A percentile compares a stretch with the other conserved stretches of the same genome.
Conservation (phyloP, 768 basidiomycete genomes). For the Chalciporus piperatus region DNA sequence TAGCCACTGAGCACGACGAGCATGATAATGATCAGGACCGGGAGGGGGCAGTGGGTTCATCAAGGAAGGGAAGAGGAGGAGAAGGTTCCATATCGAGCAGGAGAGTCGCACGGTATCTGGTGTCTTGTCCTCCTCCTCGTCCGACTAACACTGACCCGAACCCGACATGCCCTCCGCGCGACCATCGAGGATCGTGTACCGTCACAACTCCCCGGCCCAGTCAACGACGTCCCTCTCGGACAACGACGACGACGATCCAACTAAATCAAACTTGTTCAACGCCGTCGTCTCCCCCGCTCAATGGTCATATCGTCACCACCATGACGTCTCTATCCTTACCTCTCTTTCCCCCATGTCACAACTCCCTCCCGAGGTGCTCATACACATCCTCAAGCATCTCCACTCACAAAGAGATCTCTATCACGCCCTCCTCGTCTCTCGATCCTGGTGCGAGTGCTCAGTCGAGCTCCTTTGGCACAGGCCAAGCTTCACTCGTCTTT, state of each 20-base stretch:
- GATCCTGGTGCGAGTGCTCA: conserved; percentile 93
- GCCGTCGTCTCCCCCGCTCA: conserved; percentile 61
- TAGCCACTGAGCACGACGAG: conserved; percentile 64
- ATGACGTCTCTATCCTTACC: conserved; percentile 31
- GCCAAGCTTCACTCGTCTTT: conserved; percentile 67
- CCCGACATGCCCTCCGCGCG: conserved; percentile 20
- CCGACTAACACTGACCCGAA: background rate
- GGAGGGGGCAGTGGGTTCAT: conserved; percentile 49
- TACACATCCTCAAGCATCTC: conserved; percentile 87
- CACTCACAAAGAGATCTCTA: conserved; percentile 72
- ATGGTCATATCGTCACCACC: conserved; percentile 42
- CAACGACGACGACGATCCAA: conserved; percentile 64
- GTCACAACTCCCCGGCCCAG: conserved; percentile 51
- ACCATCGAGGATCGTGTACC: conserved; percentile 35
- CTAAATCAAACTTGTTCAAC: conserved; percentile 43
- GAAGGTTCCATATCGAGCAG: conserved; percentile 23
- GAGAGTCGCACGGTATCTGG: conserved; percentile 15
- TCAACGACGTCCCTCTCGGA: conserved; percentile 80
- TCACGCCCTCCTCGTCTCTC: conserved; percentile 73
- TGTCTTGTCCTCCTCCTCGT: background rate
- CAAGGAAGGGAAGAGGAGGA: conserved; percentile 63
- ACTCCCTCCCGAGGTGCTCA: conserved; percentile 88
- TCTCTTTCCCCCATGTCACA: conserved; percentile 56
- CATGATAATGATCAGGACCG: conserved; percentile 62
- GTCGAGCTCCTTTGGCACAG: conserved; percentile 95